Percentiles rank a stretch among this genome's conserved stretches.
Conservation (phyloP, 495 filamentous ascomycete species). For the Astrocystis sublimbata region DNA sequence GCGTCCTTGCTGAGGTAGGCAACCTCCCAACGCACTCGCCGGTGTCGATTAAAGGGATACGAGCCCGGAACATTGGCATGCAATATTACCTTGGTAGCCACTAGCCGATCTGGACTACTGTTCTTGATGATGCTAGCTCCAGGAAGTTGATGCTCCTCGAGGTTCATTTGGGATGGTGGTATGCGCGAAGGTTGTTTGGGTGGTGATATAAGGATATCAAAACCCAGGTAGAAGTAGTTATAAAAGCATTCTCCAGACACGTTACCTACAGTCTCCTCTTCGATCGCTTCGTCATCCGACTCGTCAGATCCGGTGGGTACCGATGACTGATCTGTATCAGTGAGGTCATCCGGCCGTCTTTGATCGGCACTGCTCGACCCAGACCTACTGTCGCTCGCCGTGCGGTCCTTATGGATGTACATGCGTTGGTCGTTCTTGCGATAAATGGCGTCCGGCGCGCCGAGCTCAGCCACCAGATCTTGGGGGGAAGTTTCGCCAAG, state of each 20-base stretch:
- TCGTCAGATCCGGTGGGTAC: slow-evolving; percentile 75
- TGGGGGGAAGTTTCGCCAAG: slow-evolving; percentile 85
- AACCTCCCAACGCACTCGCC: slow-evolving; percentile 85
- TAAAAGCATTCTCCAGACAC: slow-evolving; percentile 80
- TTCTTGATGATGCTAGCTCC: slow-evolving; percentile 35
- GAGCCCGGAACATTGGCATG: slow-evolving; percentile 95
- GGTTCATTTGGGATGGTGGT: slow-evolving; percentile 57
- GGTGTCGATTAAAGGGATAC: slow-evolving; percentile 94
- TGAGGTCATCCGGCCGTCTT: slow-evolving; percentile 57
- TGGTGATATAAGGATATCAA: slow-evolving; percentile 88
- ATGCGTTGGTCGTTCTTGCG: slow-evolving; percentile 88
- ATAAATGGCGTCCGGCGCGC: slow-evolving; percentile 93
- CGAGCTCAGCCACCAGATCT: slow-evolving; percentile 84
- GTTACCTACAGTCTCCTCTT: slow-evolving; percentile 49
- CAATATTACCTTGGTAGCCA: slow-evolving; percentile 85
- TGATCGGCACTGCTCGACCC: slow-evolving; percentile 52
- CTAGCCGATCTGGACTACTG: slow-evolving; percentile 57
- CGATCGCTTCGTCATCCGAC: slow-evolving; percentile 64
- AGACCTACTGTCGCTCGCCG: slow-evolving; percentile 46
- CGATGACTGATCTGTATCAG: slow-evolving; percentile 83
- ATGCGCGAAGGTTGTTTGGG: slow-evolving; percentile 61
- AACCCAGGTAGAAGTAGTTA: slow-evolving; percentile 94
- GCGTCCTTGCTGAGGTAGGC: slow-evolving; percentile 49
- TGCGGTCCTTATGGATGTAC: slow-evolving; percentile 74
- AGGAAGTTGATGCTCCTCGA: slow-evolving; percentile 23